Conservation (phyloP, 768 basidiomycete species). For the Boletus bicolor region DNA sequence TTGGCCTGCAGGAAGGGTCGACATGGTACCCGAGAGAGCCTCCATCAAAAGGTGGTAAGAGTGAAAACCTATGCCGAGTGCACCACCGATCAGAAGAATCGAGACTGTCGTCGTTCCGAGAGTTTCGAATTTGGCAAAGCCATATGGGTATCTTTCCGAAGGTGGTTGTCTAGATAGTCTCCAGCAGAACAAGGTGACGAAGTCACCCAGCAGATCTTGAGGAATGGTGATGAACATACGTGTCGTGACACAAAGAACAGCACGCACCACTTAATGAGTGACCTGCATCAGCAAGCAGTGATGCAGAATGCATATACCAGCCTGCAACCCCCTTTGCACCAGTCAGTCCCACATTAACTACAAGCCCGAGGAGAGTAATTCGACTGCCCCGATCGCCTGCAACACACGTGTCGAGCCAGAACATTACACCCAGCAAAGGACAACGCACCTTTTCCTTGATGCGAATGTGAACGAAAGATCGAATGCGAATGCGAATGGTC, state of each 20-base stretch:
- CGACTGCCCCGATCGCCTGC: slow-evolving; percentile 77
- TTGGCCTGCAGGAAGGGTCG: slow-evolving; percentile 61
- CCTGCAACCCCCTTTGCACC: slow-evolving; percentile 84
- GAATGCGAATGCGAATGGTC: slow-evolving; percentile 57
- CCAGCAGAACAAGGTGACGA: slow-evolving; percentile 90
- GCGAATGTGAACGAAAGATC: slow-evolving; percentile 66
- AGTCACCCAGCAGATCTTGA: slow-evolving; percentile 81
- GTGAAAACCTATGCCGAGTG: slow-evolving; percentile 84
- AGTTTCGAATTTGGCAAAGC: slow-evolving; percentile 93
- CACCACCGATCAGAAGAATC: slow-evolving; percentile 79
- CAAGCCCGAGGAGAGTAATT: slow-evolving; percentile 83
- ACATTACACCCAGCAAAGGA: neutral
- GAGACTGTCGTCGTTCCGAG: slow-evolving; percentile 91
- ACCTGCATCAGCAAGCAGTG: slow-evolving; percentile 89
- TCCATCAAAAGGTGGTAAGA: slow-evolving; percentile 81
- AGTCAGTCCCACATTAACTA: slow-evolving; percentile 80
- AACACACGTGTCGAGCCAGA: neutral
- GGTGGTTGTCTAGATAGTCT: slow-evolving; percentile 80
- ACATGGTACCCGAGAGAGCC: slow-evolving; percentile 62
- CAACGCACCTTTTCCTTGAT: slow-evolving; percentile 59
- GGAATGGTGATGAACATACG: slow-evolving; percentile 6
- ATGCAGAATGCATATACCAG: slow-evolving; percentile 86
- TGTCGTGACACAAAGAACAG: neutral
- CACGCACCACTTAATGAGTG: slow-evolving; percentile 82
- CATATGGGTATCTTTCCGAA: slow-evolving; percentile 76